A percentile compares a stretch with the other conserved stretches of the same genome.
phyloP scores from a whole-genome alignment of 1,284 basidiomycete species.

The Puccinia hordei region DNA sequence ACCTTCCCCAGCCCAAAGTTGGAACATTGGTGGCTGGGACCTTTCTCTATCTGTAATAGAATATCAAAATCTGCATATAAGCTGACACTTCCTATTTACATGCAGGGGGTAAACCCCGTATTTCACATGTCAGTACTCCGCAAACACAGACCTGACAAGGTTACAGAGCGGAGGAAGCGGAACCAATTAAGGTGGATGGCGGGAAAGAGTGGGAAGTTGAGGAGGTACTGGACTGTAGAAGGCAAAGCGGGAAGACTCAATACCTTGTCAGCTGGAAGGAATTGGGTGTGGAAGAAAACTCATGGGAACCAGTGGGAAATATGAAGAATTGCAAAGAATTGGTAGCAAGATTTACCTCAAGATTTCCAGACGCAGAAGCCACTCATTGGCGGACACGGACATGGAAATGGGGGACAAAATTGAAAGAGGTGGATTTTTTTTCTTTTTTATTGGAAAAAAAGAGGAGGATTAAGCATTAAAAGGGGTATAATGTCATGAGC shows the following conservation, averaged over 20 bases:
- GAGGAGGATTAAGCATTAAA: too few species aligned
- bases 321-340: background rate
- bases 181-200: too few species aligned
- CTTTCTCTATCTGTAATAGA: background rate
- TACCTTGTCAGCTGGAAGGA: background rate
- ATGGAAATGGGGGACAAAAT: too few species aligned
- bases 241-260: background rate
- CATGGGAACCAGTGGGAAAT: background rate
- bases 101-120: background rate
- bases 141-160: background rate
- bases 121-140: background rate
- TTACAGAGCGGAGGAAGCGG: too few species aligned
- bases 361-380: background rate
- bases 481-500: too few species aligned
- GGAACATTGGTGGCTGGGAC: background rate
- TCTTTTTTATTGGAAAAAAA: too few species aligned
- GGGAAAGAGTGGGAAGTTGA: too few species aligned
- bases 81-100: background rate
- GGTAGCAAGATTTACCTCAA: background rate
- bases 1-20: conserved; percentile 14
- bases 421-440: too few species aligned
- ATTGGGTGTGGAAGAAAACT: background rate
- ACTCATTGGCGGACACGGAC: background rate
- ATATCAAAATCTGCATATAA: conserved; percentile 7
- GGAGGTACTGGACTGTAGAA: too few species aligned